phyloP scores from a whole-genome alignment of 2,329 filamentous ascomycete species.

The Escovopsis sp. region DNA sequence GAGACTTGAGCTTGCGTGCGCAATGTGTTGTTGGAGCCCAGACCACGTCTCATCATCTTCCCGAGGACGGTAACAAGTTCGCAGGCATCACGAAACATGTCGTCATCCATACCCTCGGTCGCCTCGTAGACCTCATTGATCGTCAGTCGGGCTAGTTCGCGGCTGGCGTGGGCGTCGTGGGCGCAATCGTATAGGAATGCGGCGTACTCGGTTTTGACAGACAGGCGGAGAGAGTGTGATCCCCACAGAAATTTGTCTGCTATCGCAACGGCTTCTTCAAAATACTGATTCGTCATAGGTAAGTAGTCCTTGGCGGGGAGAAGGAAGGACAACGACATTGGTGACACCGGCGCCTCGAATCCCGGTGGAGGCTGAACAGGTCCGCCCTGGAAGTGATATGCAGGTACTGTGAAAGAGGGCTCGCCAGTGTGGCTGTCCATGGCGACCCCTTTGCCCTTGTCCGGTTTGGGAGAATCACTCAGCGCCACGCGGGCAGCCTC shows the following conservation, averaged over 20 bases:
- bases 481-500: conserved; percentile 23
- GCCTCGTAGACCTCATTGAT: conserved; percentile 87
- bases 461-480: conserved; percentile 15
- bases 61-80: conserved; percentile 75
- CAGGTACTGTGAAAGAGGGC: conserved; percentile 30
- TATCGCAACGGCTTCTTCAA: conserved; percentile 59
- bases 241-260: conserved; percentile 67
- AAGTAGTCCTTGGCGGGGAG: conserved; percentile 69
- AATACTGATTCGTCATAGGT: conserved; percentile 65
- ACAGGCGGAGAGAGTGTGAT: conserved; percentile 77
- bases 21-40: conserved; percentile 23
- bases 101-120: conserved; percentile 83
- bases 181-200: conserved; percentile 90
- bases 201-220: conserved; percentile 80
- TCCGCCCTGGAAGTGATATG: conserved; percentile 38
- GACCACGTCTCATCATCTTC: conserved; percentile 71
- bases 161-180: conserved; percentile 62
- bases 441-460: conserved; percentile 36
- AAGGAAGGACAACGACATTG: conserved; percentile 53
- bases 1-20: conserved; percentile 18
- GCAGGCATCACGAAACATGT: conserved; percentile 85
- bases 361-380: conserved; percentile 42
- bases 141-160: conserved; percentile 63
- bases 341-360: conserved; percentile 26
- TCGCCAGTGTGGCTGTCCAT: conserved; percentile 24